A percentile compares a stretch with the other conserved stretches of the same genome.
These are phyloP conservation scores for Pyrus betulifolia DNA, from an alignment of 306 rosid species.

Conservation along the genomic window DNA sequence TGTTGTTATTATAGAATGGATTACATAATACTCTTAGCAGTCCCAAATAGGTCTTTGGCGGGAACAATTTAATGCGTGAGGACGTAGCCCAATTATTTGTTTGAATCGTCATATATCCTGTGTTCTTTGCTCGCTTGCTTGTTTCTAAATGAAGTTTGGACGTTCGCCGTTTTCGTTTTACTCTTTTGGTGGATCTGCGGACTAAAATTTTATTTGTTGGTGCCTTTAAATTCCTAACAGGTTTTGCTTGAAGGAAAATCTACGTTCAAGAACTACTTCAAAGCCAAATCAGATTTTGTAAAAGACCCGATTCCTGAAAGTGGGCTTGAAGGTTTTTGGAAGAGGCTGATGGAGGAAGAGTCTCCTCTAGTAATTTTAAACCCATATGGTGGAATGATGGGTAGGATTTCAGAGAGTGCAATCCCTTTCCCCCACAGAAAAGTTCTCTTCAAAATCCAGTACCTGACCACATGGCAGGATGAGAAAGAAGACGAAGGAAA, in stretches of 20 bases:
- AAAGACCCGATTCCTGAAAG: slow-evolving; percentile 51
- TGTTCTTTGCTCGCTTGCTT: too few relatives aligned
- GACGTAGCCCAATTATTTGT: too few relatives aligned
- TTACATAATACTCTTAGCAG: too few relatives aligned
- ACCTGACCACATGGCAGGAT: slow-evolving; percentile 35
- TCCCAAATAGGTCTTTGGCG: too few relatives aligned
- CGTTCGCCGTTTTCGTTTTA: too few relatives aligned
- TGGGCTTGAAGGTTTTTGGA: slow-evolving; percentile 63
- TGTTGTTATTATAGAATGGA: too few relatives aligned
- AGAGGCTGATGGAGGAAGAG: slow-evolving; percentile 50
- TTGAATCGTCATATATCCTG: too few relatives aligned
- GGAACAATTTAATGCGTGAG: too few relatives aligned
- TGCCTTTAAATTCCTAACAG: not conserved
- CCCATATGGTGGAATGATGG: slow-evolving; percentile 82
- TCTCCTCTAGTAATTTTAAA: slow-evolving; percentile 42
- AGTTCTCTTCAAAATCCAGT: slow-evolving; percentile 65
- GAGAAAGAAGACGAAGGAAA: slow-evolving; percentile 22
- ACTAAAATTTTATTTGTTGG: not conserved
- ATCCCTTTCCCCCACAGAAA: slow-evolving; percentile 75
- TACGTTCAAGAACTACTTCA: slow-evolving; percentile 67
- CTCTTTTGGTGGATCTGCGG: too few relatives aligned
- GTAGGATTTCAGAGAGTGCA: slow-evolving; percentile 43
- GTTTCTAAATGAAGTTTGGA: too few relatives aligned
- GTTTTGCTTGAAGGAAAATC: slow-evolving; percentile 51
- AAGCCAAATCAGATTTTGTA: slow-evolving; percentile 80